A percentile compares a stretch with the other conserved stretches of the same genome.
phyloP scores from a whole-genome alignment of 2,329 filamentous ascomycete genomes.

The Alternaria ethzedia region DNA sequence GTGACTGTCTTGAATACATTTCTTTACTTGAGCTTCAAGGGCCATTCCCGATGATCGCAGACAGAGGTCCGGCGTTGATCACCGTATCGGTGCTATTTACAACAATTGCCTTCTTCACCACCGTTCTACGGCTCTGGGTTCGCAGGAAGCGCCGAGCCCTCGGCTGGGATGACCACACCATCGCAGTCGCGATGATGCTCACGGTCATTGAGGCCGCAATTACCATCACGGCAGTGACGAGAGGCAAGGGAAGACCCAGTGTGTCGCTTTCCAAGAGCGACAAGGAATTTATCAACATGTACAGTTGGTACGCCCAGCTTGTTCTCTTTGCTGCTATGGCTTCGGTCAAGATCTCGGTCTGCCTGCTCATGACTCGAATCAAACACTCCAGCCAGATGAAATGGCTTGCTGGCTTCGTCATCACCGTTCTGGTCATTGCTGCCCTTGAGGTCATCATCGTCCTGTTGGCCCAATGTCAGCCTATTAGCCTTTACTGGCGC shows the following conservation, averaged over 20 bases:
- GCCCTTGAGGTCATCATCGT: constrained; percentile 5
- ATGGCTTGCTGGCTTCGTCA: neutral
- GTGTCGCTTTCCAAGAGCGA: neutral
- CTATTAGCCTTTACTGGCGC: constrained; percentile 6
- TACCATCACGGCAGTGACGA: neutral
- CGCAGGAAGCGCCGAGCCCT: neutral
- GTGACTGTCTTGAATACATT: neutral
- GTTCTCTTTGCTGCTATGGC: neutral
- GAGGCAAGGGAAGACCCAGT: neutral
- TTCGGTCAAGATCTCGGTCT: constrained; percentile 4
- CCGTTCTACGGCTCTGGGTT: neutral
- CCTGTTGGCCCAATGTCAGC: constrained; percentile 3
- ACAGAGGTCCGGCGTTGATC: neutral
- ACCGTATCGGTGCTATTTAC: neutral
- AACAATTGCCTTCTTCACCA: neutral
- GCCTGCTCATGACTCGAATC: constrained; percentile 5
- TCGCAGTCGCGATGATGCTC: neutral
- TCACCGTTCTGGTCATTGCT: neutral
- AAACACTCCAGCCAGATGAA: constrained; percentile 2
- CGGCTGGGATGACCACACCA: neutral
- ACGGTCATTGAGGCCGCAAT: neutral
- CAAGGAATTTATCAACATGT: neutral
- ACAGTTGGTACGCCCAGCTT: constrained; percentile 6
- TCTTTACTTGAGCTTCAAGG: neutral
- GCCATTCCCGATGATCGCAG: neutral